Conservation (phyloP, 176 grass and related monocot species). For the Lolium multiflorum region DNA sequence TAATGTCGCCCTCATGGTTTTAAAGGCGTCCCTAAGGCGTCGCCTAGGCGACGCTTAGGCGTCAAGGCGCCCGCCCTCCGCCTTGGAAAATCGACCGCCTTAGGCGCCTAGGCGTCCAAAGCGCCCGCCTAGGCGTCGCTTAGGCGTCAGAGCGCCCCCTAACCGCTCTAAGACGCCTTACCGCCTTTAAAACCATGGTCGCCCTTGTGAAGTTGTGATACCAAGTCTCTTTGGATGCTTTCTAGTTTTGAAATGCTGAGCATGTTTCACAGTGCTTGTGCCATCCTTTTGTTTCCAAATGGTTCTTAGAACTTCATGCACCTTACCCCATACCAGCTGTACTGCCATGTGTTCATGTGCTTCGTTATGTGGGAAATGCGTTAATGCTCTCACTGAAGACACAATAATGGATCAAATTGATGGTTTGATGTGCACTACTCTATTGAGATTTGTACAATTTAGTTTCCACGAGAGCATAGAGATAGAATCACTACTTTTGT, state of each 20-base stretch:
- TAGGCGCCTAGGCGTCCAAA: too few species aligned
- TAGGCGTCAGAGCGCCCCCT: too few species aligned
- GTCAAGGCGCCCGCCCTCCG: too few species aligned
- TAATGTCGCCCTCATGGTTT: constrained; percentile 29
- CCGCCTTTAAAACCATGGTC: too few species aligned
- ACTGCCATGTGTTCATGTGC: neutral
- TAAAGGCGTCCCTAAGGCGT: too few species aligned
- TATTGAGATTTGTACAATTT: constrained; percentile 15
- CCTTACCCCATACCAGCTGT: neutral
- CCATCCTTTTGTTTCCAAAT: neutral
- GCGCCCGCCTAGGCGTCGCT: too few species aligned
- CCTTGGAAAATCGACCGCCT: too few species aligned
- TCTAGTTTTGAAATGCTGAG: neutral
- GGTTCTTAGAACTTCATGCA: neutral
- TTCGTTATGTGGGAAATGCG: constrained; percentile 26
- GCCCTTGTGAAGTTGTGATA: neutral
- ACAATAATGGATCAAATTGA: neutral
- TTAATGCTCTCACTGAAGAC: constrained; percentile 18
- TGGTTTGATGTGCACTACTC: neutral
- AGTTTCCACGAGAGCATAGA: constrained; percentile 25
- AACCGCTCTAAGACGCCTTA: too few species aligned
- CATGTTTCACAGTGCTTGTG: constrained; percentile 23
- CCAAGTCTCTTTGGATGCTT: constrained; percentile 24
- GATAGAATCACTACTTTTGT: constrained; percentile 14
- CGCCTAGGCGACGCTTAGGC: too few species aligned